Conservation (phyloP, 805 yeast species). For the Zygotorulaspora sp. region DNA sequence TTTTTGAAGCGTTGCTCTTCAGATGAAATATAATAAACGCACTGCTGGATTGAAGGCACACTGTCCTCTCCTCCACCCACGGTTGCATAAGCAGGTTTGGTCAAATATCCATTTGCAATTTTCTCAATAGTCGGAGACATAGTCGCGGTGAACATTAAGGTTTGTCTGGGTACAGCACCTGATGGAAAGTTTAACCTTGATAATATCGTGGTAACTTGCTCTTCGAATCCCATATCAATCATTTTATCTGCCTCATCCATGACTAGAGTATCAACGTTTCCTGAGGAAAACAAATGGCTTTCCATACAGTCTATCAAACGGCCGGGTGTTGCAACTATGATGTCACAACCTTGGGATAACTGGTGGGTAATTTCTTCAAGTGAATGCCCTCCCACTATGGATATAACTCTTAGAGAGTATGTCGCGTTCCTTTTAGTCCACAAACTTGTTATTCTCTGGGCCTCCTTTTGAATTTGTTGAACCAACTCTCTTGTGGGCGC, state of each 20-base stretch:
- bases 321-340: constrained; percentile 93
- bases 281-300: constrained; percentile 55
- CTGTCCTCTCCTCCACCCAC: constrained; percentile 67
- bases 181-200: constrained; percentile 44
- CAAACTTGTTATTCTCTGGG: constrained; percentile 45
- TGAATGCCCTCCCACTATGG: constrained; percentile 87
- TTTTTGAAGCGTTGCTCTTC: constrained; percentile 45
- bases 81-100: constrained; percentile 56
- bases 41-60: constrained; percentile 55
- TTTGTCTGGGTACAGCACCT: constrained; percentile 37
- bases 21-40: constrained; percentile 48
- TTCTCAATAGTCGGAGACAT: constrained; percentile 71
- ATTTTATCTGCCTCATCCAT: constrained; percentile 95
- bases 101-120: constrained; percentile 58
- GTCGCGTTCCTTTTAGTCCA: constrained; percentile 31
- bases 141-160: constrained; percentile 94
- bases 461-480: constrained; percentile 71
- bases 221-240: constrained; percentile 94
- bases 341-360: constrained; percentile 59
- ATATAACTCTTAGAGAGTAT: constrained; percentile 44
- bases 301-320: constrained; percentile 77
- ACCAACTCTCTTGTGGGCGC: constrained; percentile 96
- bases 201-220: constrained; percentile 61
- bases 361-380: constrained; percentile 65
- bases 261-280: constrained; percentile 60